Percentiles rank a stretch among this genome's conserved stretches.
Conservation (phyloP, 768 basidiomycete species). For the Boletus pseudo-olivaceus region DNA sequence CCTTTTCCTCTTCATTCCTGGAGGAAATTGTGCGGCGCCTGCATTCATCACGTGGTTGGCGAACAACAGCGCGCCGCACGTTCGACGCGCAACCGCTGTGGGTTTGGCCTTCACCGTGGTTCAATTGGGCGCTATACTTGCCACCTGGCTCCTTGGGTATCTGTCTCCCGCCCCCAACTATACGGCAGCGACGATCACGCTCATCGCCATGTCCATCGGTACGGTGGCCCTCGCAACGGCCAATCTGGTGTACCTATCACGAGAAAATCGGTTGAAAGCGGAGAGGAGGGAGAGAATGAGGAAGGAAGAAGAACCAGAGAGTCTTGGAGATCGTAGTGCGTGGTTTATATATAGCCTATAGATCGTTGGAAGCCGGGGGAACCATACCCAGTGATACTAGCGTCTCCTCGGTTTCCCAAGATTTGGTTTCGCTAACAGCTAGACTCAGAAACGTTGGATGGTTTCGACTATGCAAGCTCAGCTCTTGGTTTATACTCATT, state of each 20-base stretch:
- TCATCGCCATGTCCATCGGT: constrained; percentile 36
- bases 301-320: constrained; percentile 37
- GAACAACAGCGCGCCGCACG: constrained; percentile 58
- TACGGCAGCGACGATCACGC: constrained; percentile 40
- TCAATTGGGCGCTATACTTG: constrained; percentile 56
- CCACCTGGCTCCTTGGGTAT: constrained; percentile 56
- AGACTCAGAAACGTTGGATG: no score
- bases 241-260: constrained; percentile 41
- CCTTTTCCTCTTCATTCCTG: constrained; percentile 53
- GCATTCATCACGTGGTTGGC: constrained; percentile 57
- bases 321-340: constrained; percentile 49
- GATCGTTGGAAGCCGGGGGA: neutral
- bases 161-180: constrained; percentile 52
- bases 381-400: no score
- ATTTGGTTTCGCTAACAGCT: no score
- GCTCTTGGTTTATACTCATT: no score
- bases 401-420: no score
- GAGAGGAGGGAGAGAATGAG: constrained; percentile 30
- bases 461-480: no score
- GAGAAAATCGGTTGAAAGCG: constrained; percentile 46
- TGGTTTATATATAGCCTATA: constrained; percentile 56
- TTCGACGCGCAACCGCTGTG: constrained; percentile 54
- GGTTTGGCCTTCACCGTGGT: constrained; percentile 55
- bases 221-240: constrained; percentile 35
- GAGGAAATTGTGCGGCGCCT: constrained; percentile 50